Base-by-base conservation (phyloP, 495 filamentous ascomycete genomes). In the Tuber aestivum region DNA sequence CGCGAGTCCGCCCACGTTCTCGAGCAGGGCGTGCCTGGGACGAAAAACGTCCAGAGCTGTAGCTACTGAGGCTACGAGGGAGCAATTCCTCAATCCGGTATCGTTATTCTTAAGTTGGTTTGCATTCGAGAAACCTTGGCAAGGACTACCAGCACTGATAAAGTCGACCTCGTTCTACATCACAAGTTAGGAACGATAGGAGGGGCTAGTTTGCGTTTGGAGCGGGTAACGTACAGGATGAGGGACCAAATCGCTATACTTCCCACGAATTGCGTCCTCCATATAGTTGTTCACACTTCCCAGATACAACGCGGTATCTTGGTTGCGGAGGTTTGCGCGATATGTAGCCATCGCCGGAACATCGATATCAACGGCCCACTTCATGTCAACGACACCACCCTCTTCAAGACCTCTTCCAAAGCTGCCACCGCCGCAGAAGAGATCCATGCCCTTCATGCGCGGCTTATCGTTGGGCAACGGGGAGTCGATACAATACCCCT, bases 361-460 rank as follows among this genome's bases (percentile, higher is more conserved):
- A 80, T 85, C 88, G 61, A 89, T 87, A 79, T 94, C 92, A 35
- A 93, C 88, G 41, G 89, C 88, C 87, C 87, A 90, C 35, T 86
- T 82, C 84, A 90, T 89, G 23, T 89, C 80, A 20, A 93, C 85
- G 5, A 84, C 90, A 10, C 90, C 90, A 3, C 88, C 89, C 70
- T 93, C 92, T 80, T 94, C 92, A 0, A 94, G 84, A 2, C 92
- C 92, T 41, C 92, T 86, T 5, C 90, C 92, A 76, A 94, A 88
- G 78, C 89, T 92, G 0, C 92, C 92, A 65, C 91, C 89, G 14
- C 92, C 92, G 75, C 90, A 92, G 80, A 91, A 94, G 32, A 94
- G 83, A 76, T 91, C 90, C 50, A 94, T 81, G 0, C 90, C 92
- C 32, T 76, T 75, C 35, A 83, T 71, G 71, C 80, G 83, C 41